phyloP scores from a whole-genome alignment of 805 yeast species.

The Candida nitratophila region DNA sequence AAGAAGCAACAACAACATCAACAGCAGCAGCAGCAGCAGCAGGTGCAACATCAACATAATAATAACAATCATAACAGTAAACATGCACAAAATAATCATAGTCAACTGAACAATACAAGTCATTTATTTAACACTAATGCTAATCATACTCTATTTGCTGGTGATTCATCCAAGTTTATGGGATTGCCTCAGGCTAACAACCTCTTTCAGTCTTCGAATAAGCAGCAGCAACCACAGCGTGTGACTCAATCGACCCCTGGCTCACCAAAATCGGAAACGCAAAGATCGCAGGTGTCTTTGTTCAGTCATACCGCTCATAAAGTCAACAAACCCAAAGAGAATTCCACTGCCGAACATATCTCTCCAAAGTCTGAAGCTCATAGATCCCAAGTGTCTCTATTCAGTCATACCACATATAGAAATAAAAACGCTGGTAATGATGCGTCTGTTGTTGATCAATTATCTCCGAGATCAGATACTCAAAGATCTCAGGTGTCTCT shows the following conservation, averaged over 20 bases:
- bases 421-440: conserved; percentile 4
- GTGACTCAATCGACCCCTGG: conserved; percentile 2
- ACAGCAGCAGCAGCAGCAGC: not conserved
- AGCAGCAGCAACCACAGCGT: not conserved
- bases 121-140: not conserved
- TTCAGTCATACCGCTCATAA: conserved; percentile 9
- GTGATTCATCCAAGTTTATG: not conserved
- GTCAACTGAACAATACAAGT: not conserved
- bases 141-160: not conserved
- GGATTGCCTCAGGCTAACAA: not conserved
- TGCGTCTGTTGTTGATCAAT: not conserved
- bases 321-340: no score
- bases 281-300: conserved; percentile 19
- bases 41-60: not conserved
- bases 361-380: conserved; percentile 17
- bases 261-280: conserved; percentile 17
- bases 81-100: not conserved
- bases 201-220: not conserved
- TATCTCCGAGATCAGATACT: conserved; percentile 11
- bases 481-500: conserved; percentile 20
- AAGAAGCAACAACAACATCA: conserved; percentile 3
- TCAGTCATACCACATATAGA: conserved; percentile 11
- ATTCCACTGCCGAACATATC: not conserved
- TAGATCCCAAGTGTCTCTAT: conserved; percentile 20
- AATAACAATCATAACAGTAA: no score